These are phyloP conservation scores for Coccomyxa sp. DNA, from an alignment of 139 green algal species.

Conservation along the genomic window DNA sequence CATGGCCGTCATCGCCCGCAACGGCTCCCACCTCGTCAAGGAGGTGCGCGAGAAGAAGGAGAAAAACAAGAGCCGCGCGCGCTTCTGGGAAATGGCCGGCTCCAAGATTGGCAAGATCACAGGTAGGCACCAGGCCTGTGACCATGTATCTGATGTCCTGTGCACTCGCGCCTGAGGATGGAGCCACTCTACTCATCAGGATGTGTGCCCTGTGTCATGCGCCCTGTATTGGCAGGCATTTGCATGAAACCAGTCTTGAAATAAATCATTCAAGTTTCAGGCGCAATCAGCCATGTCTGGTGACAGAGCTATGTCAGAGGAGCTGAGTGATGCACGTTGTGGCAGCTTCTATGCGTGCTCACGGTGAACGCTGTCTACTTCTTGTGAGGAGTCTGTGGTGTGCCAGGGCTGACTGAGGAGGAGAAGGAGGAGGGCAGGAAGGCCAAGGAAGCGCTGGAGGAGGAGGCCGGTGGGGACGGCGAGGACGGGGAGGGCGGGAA, in stretches of 20 bases:
- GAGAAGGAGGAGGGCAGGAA: constrained; percentile 66
- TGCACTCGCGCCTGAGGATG: background rate
- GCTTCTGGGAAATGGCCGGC: constrained; percentile 96
- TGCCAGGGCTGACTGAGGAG: constrained; percentile 77
- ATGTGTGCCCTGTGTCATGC: background rate
- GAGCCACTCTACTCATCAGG: background rate
- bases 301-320: too few relatives aligned
- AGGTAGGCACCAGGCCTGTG: constrained; percentile 10
- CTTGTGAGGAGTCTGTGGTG: too few relatives aligned
- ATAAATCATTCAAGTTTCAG: background rate
- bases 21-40: constrained; percentile 59
- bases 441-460: constrained; percentile 35
- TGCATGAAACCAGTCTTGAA: too few relatives aligned
- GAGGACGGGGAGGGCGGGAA: constrained; percentile 39
- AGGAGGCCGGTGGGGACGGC: constrained; percentile 24
- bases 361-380: too few relatives aligned
- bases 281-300: background rate
- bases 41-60: constrained; percentile 87
- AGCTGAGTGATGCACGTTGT: too few relatives aligned
- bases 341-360: too few relatives aligned
- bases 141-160: background rate
- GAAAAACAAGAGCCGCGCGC: constrained; percentile 74
- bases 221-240: too few relatives aligned
- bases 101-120: constrained; percentile 95
- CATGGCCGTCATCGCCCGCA: constrained; percentile 91